These are phyloP conservation scores for Cladosporium sphaerospermum DNA, from an alignment of 2,329 filamentous ascomycete species.

Conservation along the genomic window DNA sequence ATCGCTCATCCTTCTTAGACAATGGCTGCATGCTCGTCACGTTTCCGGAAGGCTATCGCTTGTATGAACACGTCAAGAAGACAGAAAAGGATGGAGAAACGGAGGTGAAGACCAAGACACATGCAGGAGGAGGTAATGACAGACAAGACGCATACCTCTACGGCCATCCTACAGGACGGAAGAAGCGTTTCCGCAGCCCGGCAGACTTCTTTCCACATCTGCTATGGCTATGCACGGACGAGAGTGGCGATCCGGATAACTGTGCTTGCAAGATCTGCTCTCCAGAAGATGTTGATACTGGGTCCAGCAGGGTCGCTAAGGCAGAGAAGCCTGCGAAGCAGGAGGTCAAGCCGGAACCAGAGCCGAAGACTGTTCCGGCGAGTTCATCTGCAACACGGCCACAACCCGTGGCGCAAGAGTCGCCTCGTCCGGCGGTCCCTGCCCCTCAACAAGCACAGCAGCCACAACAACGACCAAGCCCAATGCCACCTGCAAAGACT, in stretches of 20 bases:
- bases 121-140: conserved; percentile 46
- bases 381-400: not conserved
- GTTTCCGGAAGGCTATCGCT: conserved; percentile 51
- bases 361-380: not conserved
- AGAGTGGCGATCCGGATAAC: conserved; percentile 47
- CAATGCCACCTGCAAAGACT: conserved; percentile 36
- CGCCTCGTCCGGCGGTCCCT: conserved; percentile 7
- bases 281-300: conserved; percentile 45
- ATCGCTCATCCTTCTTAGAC: conserved; percentile 20
- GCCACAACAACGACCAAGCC: conserved; percentile 18
- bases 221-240: conserved; percentile 51
- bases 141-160: conserved; percentile 56
- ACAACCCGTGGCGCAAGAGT: not conserved
- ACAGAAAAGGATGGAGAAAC: conserved; percentile 38
- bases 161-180: conserved; percentile 51
- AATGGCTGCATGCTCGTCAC: conserved; percentile 46
- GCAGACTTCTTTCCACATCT: conserved; percentile 56
- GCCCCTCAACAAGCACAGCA: conserved; percentile 13
- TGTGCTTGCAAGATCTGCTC: conserved; percentile 54
- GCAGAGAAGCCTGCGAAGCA: conserved; percentile 17
- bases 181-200: conserved; percentile 53
- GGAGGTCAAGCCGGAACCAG: conserved; percentile 12
- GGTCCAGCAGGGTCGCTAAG: conserved; percentile 26
- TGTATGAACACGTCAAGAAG: conserved; percentile 54
- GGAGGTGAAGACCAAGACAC: conserved; percentile 43